Evolutionary conservation across 2,329 filamentous ascomycete species (phyloP).

Genomic region (Claviceps capensis): DNA sequence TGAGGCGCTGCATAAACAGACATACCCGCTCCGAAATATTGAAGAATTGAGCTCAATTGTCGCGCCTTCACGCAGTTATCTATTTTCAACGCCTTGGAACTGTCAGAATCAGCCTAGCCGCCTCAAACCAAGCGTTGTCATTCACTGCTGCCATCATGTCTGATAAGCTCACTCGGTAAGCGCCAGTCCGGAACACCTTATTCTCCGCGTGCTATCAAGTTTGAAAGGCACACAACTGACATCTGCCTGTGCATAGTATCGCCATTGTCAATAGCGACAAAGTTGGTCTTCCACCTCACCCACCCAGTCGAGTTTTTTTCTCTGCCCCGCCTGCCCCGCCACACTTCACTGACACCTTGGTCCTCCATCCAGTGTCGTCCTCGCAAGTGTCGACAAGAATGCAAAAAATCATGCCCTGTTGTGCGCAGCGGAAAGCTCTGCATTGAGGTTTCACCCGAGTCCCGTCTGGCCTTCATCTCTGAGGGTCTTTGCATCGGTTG

Average conservation of each 20-base stretch:
- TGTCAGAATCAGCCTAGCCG: slow-evolving; percentile 4
- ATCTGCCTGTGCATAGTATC: slow-evolving; percentile 47
- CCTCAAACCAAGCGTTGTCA: neutral
- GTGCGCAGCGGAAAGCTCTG: slow-evolving; percentile 95
- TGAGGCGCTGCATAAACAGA: neutral
- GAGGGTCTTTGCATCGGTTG: slow-evolving; percentile 94
- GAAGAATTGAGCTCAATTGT: neutral
- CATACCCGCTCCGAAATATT: neutral
- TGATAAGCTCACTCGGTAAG: slow-evolving; percentile 89
- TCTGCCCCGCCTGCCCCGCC: slow-evolving; percentile 13
- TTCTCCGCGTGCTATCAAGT: neutral
- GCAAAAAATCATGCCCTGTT: slow-evolving; percentile 96
- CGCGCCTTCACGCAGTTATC: neutral
- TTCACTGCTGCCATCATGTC: slow-evolving; percentile 47
- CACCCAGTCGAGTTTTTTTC: slow-evolving; percentile 3
- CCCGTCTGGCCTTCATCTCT: slow-evolving; percentile 95
- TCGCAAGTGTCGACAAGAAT: slow-evolving; percentile 90
- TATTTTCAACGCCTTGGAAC: neutral
- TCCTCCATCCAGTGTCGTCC: slow-evolving; percentile 22
- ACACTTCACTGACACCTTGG: slow-evolving; percentile 13
- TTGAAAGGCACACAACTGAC: slow-evolving; percentile 12
- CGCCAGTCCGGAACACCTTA: slow-evolving; percentile 4
- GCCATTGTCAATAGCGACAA: slow-evolving; percentile 99
- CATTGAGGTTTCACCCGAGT: slow-evolving; percentile 80
- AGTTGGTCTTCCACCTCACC: slow-evolving; percentile 34